Evolutionary conservation across 768 basidiomycete genomes (phyloP).

Genomic region (Pleurotus salmoneostramineus): DNA sequence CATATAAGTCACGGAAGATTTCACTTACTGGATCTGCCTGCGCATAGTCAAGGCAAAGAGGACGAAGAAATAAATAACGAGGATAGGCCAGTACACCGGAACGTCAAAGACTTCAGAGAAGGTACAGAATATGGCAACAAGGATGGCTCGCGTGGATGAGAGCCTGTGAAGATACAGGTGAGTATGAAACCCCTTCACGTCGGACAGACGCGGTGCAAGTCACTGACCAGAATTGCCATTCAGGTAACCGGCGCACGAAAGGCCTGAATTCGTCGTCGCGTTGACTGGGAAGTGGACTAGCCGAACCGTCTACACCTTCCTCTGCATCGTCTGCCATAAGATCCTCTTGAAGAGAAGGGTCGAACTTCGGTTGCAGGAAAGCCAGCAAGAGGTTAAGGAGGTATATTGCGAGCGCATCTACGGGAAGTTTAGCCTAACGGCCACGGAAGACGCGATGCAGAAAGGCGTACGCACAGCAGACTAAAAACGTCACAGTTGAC

Average conservation of each 20-base stretch:
- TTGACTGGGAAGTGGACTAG: conserved; percentile 57
- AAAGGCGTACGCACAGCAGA: conserved; percentile 55
- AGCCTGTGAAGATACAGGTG: conserved; percentile 50
- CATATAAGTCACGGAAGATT: not conserved
- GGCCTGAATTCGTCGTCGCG: conserved; percentile 95
- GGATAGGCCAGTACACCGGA: conserved; percentile 99
- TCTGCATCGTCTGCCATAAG: conserved; percentile 93
- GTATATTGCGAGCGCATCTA: conserved; percentile 81
- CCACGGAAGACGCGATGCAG: not conserved
- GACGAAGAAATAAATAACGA: conserved; percentile 95
- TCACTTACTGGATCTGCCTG: conserved; percentile 86
- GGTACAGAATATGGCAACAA: conserved; percentile 77
- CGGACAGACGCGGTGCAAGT: not conserved
- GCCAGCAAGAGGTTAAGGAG: conserved; percentile 94
- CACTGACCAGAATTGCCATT: conserved; percentile 92
- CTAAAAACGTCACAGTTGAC: conserved; percentile 24
- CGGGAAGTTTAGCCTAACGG: not conserved
- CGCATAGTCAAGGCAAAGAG: conserved; percentile 95
- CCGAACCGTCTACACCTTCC: conserved; percentile 71
- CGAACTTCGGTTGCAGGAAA: conserved; percentile 97
- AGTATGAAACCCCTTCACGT: not conserved
- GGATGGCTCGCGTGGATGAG: conserved; percentile 84
- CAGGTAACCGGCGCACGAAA: conserved; percentile 91
- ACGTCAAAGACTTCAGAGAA: conserved; percentile 87
- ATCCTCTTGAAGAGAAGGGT: conserved; percentile 93